A percentile compares a stretch with the other conserved stretches of the same genome.
phyloP scores from a whole-genome alignment of 495 filamentous ascomycete species.

The Penicillium canariense region DNA sequence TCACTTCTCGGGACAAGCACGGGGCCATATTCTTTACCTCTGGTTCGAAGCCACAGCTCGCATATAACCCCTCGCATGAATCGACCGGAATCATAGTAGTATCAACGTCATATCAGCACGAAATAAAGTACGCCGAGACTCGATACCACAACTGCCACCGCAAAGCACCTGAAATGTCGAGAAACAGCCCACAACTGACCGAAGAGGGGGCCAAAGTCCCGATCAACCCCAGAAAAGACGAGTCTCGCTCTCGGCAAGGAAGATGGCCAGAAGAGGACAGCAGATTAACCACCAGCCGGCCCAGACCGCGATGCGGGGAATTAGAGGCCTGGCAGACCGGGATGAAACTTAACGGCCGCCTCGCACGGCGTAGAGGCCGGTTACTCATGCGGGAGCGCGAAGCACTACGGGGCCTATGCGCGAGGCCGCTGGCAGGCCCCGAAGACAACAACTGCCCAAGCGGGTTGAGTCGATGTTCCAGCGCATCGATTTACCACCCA shows the following conservation, averaged over 20 bases:
- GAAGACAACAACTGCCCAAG: slow-evolving; percentile 18
- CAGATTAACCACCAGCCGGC: slow-evolving; percentile 13
- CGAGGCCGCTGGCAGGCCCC: slow-evolving; percentile 6
- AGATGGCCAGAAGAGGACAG: slow-evolving; percentile 8
- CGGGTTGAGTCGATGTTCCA: slow-evolving; percentile 18
- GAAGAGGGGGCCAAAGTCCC: neutral
- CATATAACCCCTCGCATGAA: too few species aligned
- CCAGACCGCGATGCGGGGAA: slow-evolving; percentile 28
- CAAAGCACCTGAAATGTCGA: neutral
- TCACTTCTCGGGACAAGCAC: neutral
- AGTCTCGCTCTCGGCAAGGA: slow-evolving; percentile 3
- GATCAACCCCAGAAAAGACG: slow-evolving; percentile 9
- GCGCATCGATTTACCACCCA: neutral
- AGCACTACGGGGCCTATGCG: neutral
- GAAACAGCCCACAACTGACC: neutral
- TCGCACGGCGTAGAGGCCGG: slow-evolving; percentile 11
- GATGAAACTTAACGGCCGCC: slow-evolving; percentile 28
- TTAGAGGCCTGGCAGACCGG: slow-evolving; percentile 15
- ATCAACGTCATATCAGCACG: neutral
- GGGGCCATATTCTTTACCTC: too few species aligned
- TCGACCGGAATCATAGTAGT: too few species aligned
- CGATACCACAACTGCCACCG: neutral
- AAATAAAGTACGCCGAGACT: neutral
- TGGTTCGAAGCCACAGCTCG: too few species aligned
- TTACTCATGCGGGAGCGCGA: slow-evolving; percentile 16